Evolutionary conservation across 2,329 filamentous ascomycete genomes (phyloP), one percentile per base, ranked within the genome.

Genomic region (Ceratocystis ficicola): DNA sequence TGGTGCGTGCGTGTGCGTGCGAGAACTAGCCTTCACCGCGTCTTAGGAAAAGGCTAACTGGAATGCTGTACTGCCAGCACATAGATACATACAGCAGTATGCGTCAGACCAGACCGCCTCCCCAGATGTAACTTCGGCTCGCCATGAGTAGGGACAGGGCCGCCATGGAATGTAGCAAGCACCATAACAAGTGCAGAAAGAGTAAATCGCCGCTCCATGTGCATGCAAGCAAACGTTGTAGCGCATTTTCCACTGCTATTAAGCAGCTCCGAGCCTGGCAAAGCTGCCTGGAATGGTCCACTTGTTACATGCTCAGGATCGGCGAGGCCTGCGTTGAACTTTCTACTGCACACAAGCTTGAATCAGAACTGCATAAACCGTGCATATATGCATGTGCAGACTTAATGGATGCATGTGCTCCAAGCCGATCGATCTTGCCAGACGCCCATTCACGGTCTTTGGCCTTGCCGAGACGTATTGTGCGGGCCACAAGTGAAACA

Each of bases 401-500:
- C 57, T 50, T 57, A 57, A 8, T 30, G 32, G 52, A 25, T 22
- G 32, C 20, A 62, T 25, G 20, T 44, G 36, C 30, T 41, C 3
- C 44, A 2, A 10, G 30, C 6, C 59, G 10, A 41, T 41, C 36
- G 36, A 41, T 41, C 36, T 41, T 12, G 20, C 32, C 20, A 12
- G 57, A 41, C 32, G 57, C 57, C 57, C 22, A 22, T 25, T 44
- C 44, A 62, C 20, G 12, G 20, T 1, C n/a, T n/a, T 30, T 12
- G 41, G 7, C 20, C 30, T 36, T 62, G 12, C 17, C 57, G 57
- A 41, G 55, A 41, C 8, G 36, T 32, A 12, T 61, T 12, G 57
- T 61, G 57, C 57, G n/a, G 57, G 46, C 46, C 36, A 20, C n/a
- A 41, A n/a, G 57, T 44, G 30, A 44, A 41, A 61, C 57, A 61